Evolutionary conservation across 495 filamentous ascomycete genomes (phyloP), one percentile per base, ranked within the genome.

Genomic region (Aspergillus conjunctus): DNA sequence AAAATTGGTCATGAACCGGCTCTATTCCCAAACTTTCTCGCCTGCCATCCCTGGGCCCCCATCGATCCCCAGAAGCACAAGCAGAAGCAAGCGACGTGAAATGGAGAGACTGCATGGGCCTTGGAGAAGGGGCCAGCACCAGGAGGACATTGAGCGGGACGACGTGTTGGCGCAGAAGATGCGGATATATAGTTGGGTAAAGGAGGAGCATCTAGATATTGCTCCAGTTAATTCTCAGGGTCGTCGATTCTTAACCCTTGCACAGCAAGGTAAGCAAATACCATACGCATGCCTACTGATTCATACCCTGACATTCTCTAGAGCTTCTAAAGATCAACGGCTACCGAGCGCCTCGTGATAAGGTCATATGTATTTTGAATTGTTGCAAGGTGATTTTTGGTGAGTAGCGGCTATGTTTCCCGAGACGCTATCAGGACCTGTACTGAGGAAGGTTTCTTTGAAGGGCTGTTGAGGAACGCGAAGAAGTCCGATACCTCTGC

Each of bases 311-410:
- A 69, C 64, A 26, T 11, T 11, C 11, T 39, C 14, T 69, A 91
- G 95, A 99, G 72, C 76, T 99, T 37, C 73, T 92, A 15, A 99
- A 99, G 73, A 95, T 99, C 59, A 96, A 91, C 67, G 93, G 88
- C 14, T 99, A 99, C 69, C 85, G 95, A 58, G 94, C 94, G 11
- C 94, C 94, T 12, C 81, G 94, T 69, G 94, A 99, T 76, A 99
- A 99, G 73, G 91, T 99, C 18, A 98, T 99, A 48, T 98, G 94
- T 73, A 91, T 98, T 53, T 75, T 99, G 48, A 99, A 99, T 75
- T 96, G 92, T 76, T 99, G 94, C 83, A 99, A 99, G 73, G 94
- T 99, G 56, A 97, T 99, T 55, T 98, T 99, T 78, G 94, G 93
- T 91, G 72, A 66, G 83, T 67, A 43, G 18, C 54, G 21, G 10